Percentiles rank a stretch among this genome's conserved stretches.
phyloP scores from a whole-genome alignment of 495 filamentous ascomycete genomes.

The Bacidia rubella region DNA sequence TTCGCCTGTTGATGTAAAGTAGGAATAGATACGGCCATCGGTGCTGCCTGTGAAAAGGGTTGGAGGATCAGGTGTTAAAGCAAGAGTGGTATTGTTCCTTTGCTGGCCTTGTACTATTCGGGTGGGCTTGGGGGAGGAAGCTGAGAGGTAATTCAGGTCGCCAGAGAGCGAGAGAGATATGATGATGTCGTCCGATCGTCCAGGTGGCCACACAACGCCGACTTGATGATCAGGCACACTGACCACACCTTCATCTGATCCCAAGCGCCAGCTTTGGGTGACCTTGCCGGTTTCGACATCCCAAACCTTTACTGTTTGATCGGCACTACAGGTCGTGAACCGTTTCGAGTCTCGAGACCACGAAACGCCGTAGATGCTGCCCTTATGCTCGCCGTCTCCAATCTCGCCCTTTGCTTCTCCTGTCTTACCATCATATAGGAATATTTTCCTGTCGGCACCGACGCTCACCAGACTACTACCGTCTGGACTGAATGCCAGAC shows the following conservation, averaged over 20 bases:
- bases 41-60: constrained; percentile 82
- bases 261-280: constrained; percentile 71
- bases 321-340: constrained; percentile 84
- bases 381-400: constrained; percentile 73
- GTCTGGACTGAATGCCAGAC: constrained; percentile 81
- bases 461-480: constrained; percentile 74
- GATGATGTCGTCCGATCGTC: constrained; percentile 68
- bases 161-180: constrained; percentile 81
- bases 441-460: constrained; percentile 76
- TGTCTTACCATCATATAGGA: constrained; percentile 89
- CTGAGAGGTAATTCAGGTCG: constrained; percentile 76
- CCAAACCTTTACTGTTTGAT: constrained; percentile 83
- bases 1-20: constrained; percentile 57
- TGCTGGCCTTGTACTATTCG: constrained; percentile 82
- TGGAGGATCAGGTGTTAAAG: constrained; percentile 24
- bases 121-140: constrained; percentile 52
- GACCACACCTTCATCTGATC: constrained; percentile 54
- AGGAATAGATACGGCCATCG: constrained; percentile 72
- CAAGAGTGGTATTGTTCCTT: constrained; percentile 63
- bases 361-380: constrained; percentile 81
- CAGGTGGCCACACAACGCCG: constrained; percentile 82
- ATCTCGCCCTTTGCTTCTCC: constrained; percentile 67
- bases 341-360: constrained; percentile 82
- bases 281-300: constrained; percentile 69
- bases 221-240: constrained; percentile 81